Base-by-base conservation (phyloP, 768 basidiomycete genomes). In the Pisolithus albus region DNA sequence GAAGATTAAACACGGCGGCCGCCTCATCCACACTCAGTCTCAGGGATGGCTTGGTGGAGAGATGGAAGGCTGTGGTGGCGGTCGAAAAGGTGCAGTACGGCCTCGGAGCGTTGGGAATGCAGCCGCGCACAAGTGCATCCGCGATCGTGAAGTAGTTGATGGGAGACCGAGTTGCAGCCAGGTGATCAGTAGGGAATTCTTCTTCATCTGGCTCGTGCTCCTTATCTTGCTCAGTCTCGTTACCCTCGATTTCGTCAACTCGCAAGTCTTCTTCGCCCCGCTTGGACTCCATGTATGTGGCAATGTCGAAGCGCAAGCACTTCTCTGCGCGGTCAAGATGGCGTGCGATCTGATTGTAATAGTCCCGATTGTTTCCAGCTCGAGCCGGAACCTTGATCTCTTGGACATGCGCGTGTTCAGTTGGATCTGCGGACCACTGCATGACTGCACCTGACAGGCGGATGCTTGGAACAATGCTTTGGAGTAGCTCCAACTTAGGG, bases 401-500 rank as follows among this genome's bases (percentile, higher is more conserved):
- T 6, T 16, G 1, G 7, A 53, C 38, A 16, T 53, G 43, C 1
- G 5, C 36, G 26, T 52, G 55, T 37, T 56, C 30, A 5, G 55
- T 56, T 0, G 13, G 16, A 16, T 56, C 48, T 13, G 52, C 52
- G 5, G 47, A 49, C 52, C 47, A 53, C 47, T 53, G 52, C 39
- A 47, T 53, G 5, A 50, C 15, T n/a, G 30, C 15, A 16, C 52
- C 52, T 9, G 15, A 37, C 2, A 1, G 34, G 4, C 9, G 4
- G 18, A 56, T 56, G 38, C 39, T 50, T 8, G 36, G 38, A 10
- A 47, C 37, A 3, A 53, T 15, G 18, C 48, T 41, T 21, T 56
- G 55, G 5, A 56, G 41, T 16, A 56, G 15, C 15, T 56, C 51
- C 15, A 56, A 21, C 18, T 56, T 53, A 1, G 48, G 52, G n/a